These are phyloP conservation scores for Neonectria faginata DNA, from an alignment of 2,329 filamentous ascomycete species.

Conservation along the genomic window DNA sequence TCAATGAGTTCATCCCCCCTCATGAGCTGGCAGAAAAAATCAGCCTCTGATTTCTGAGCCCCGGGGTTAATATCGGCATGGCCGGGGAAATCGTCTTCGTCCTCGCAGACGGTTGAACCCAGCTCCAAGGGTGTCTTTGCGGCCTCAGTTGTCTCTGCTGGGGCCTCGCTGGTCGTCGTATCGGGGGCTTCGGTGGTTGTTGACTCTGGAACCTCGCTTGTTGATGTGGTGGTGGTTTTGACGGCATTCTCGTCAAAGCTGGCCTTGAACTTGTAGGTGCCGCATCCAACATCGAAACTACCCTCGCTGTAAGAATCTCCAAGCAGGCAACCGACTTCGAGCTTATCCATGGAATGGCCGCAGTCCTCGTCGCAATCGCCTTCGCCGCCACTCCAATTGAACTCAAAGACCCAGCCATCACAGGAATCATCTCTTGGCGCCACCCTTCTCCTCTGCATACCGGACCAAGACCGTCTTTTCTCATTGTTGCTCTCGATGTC, in stretches of 20 bases:
- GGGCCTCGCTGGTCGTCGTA: background rate
- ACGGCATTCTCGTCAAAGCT: background rate
- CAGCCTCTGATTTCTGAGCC: background rate
- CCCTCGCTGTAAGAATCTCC: background rate
- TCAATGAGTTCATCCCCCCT: background rate
- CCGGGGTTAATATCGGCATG: constrained; percentile 10
- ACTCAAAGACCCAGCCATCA: background rate
- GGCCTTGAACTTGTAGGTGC: constrained; percentile 9
- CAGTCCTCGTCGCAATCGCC: background rate
- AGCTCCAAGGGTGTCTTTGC: constrained; percentile 12
- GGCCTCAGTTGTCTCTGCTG: background rate
- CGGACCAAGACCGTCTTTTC: background rate
- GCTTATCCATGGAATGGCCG: background rate
- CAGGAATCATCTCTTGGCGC: background rate
- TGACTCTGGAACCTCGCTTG: background rate
- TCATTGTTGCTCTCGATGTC: background rate
- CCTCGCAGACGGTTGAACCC: background rate
- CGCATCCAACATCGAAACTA: constrained; percentile 14
- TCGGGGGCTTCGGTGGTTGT: background rate
- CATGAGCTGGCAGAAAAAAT: background rate
- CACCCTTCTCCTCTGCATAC: background rate
- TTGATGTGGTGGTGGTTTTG: background rate
- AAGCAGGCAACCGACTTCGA: background rate
- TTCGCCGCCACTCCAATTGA: background rate
- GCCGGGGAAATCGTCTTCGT: constrained; percentile 8